Evolutionary conservation across 345 rosid species (phyloP).

Genomic region (Raphanus raphanistrum): DNA sequence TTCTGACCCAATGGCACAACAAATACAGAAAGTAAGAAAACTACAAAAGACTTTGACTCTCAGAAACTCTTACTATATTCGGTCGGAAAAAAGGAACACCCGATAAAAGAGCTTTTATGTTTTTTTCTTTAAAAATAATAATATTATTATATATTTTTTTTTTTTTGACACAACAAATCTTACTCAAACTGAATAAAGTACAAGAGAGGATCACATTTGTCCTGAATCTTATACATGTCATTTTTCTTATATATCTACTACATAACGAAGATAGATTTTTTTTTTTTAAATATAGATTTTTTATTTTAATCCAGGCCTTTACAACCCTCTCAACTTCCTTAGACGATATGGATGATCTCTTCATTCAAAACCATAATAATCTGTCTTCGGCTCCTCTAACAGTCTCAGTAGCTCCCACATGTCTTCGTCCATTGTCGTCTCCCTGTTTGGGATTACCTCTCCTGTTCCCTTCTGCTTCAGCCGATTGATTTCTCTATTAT

Average conservation of each 20-base stretch:
- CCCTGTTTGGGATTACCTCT: not conserved
- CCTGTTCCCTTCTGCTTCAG: not conserved
- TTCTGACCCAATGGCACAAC: not conserved
- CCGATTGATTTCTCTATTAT: not conserved
- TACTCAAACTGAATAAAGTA: conserved; percentile 2
- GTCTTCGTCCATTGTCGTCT: not conserved
- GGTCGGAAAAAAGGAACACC: conserved; percentile 34
- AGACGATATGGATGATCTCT: not conserved
- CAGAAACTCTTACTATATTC: conserved; percentile 18
- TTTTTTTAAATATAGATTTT: no score
- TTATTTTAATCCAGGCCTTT: not conserved
- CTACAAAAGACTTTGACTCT: conserved; percentile 7
- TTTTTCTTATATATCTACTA: no score
- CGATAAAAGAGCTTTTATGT: not conserved
- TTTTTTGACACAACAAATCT: not conserved
- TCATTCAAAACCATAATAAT: not conserved
- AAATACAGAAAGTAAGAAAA: not conserved
- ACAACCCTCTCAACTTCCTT: not conserved
- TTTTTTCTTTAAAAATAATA: no score
- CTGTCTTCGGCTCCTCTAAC: not conserved
- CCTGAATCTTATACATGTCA: no score
- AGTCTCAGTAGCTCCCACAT: not conserved
- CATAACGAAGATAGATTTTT: no score
- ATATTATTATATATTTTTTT: no score
- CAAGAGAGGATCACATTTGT: not conserved